These are phyloP conservation scores for Solanum paucissectum DNA, from an alignment of 257 asterid genomes.

Conservation along the genomic window DNA sequence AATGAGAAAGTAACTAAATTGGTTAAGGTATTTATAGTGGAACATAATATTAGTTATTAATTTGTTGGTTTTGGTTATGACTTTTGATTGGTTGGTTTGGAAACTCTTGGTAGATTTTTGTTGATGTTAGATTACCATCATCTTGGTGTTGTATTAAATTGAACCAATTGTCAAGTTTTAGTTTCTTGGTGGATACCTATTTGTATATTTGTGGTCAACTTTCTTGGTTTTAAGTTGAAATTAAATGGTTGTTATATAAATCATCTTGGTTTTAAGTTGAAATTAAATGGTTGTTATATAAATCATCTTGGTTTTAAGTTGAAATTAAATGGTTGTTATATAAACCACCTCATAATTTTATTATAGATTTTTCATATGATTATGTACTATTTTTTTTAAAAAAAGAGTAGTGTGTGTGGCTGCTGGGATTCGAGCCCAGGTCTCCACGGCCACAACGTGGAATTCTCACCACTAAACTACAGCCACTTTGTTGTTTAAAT, in stretches of 20 bases:
- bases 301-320: neutral
- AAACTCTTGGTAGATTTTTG: neutral
- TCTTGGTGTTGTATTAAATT: neutral
- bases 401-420: constrained; percentile 42
- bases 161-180: neutral
- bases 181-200: neutral
- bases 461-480: constrained; percentile 98
- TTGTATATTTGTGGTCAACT: neutral
- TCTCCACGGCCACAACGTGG: constrained; percentile 99
- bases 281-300: neutral
- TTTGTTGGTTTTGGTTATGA: constrained; percentile 4
- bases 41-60: neutral
- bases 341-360: neutral
- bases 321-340: neutral
- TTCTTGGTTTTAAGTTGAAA: neutral
- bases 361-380: neutral
- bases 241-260: neutral
- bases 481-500: constrained; percentile 21
- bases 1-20: neutral
- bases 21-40: neutral
- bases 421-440: constrained; percentile 99
- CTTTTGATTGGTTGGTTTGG: constrained; percentile 7
- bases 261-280: neutral
- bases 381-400: neutral
- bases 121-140: neutral